A percentile compares a stretch with the other conserved stretches of the same genome.
Conservation (phyloP, 1,139 yeast genomes). For the Lodderomyces oxycetoniae region DNA sequence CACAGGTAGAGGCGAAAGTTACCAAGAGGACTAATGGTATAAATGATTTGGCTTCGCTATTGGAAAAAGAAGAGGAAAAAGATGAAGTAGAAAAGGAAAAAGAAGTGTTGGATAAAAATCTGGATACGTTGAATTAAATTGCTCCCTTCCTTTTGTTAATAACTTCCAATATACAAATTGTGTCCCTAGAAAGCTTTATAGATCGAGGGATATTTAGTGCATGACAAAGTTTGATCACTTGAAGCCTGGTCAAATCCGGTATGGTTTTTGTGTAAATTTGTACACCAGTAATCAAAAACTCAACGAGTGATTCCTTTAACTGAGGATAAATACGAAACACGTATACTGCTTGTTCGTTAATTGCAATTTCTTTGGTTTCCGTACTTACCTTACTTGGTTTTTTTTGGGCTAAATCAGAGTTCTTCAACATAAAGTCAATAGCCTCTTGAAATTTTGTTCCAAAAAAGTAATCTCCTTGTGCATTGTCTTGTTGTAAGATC, state of each 20-base stretch:
- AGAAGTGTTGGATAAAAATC: neutral
- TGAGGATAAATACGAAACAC: slow-evolving; percentile 9
- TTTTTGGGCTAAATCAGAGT: slow-evolving; percentile 14
- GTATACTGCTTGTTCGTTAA: slow-evolving; percentile 8
- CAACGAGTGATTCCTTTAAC: slow-evolving; percentile 11
- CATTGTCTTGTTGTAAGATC: slow-evolving; percentile 27
- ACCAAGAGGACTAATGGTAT: slow-evolving; percentile 33
- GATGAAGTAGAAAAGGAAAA: slow-evolving; percentile 4
- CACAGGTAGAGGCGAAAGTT: slow-evolving; percentile 7
- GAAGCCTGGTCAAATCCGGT: slow-evolving; percentile 29
- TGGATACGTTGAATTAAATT: neutral
- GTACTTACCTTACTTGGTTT: neutral
- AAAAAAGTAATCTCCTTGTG: slow-evolving; percentile 27
- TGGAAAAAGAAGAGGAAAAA: slow-evolving; percentile 11
- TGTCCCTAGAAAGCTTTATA: slow-evolving; percentile 22
- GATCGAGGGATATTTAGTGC: slow-evolving; percentile 23
- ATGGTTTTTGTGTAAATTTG: slow-evolving; percentile 28
- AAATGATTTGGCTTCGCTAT: slow-evolving; percentile 29
- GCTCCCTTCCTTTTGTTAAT: slow-evolving; percentile 12
- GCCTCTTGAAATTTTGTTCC: slow-evolving; percentile 34
- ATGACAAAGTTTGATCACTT: slow-evolving; percentile 26
- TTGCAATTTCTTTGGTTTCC: slow-evolving; percentile 4
- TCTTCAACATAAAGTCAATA: slow-evolving; percentile 27
- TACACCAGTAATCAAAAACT: slow-evolving; percentile 29
- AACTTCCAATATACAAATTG: slow-evolving; percentile 32